Percentiles rank a stretch among this genome's conserved stretches.
Evolutionary conservation across 306 rosid species (phyloP).

Genomic region (Pyrus bretschneideri): DNA sequence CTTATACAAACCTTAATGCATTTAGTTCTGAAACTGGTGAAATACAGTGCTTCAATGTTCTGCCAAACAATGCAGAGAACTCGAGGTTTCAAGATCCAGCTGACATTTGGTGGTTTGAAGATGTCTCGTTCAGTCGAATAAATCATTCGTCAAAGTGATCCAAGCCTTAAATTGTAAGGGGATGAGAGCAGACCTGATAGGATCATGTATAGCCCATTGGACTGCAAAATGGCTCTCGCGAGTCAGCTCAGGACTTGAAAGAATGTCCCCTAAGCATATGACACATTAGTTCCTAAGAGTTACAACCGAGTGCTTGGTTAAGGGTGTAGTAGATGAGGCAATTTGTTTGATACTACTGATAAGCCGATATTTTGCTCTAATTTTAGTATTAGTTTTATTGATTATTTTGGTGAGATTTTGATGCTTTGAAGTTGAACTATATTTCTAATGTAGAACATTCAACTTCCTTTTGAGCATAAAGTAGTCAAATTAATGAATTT

Average conservation of each 20-base stretch:
- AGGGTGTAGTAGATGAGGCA: background rate
- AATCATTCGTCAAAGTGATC: constrained; percentile 70
- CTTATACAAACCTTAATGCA: constrained; percentile 34
- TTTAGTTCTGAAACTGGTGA: constrained; percentile 16
- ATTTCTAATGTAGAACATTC: no score
- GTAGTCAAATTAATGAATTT: no score
- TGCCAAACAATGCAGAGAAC: background rate
- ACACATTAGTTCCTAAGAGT: constrained; percentile 32
- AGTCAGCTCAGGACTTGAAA: constrained; percentile 27
- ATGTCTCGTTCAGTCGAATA: constrained; percentile 41
- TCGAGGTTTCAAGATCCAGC: constrained; percentile 9
- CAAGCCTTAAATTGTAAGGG: constrained; percentile 45
- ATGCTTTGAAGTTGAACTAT: no score
- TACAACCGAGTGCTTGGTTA: constrained; percentile 58
- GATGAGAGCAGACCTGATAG: constrained; percentile 40
- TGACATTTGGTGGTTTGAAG: constrained; percentile 71
- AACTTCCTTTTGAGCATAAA: no score
- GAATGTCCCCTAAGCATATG: constrained; percentile 16
- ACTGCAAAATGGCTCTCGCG: constrained; percentile 49
- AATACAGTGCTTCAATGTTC: constrained; percentile 7
- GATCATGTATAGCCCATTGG: constrained; percentile 68
- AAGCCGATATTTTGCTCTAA: no score
- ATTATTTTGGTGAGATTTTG: no score
- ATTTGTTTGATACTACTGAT: no score
- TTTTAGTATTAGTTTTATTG: no score